phyloP scores from a whole-genome alignment of 768 basidiomycete species.

The Suillus clintonianus region DNA sequence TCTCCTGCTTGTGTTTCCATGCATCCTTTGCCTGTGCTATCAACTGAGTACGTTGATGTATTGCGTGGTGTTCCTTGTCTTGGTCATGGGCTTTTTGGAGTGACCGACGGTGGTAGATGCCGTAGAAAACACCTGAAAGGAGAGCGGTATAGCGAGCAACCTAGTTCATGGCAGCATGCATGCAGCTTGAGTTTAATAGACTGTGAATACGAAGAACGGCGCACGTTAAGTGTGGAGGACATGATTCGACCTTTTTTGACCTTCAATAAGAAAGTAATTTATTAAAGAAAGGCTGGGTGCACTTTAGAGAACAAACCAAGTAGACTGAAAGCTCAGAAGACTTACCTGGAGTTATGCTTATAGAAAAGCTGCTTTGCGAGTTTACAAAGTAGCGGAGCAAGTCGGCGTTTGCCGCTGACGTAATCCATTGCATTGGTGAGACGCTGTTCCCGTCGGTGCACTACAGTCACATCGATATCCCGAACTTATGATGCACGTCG shows the following conservation, averaged over 20 bases:
- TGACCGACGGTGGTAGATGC: conserved; percentile 89
- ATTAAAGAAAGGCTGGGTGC: background rate
- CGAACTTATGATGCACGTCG: background rate
- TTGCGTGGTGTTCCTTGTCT: conserved; percentile 71
- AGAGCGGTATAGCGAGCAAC: conserved; percentile 95
- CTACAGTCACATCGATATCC: background rate
- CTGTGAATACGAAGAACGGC: conserved; percentile 27
- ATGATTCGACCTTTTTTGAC: conserved; percentile 36
- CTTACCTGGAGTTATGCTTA: conserved; percentile 11
- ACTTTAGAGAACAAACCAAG: background rate
- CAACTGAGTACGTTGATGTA: conserved; percentile 73
- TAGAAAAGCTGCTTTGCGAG: conserved; percentile 11
- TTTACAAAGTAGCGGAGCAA: conserved; percentile 23
- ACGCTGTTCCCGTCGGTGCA: too few species aligned
- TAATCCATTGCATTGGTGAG: conserved; percentile 9
- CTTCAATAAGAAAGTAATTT: conserved; percentile 6
- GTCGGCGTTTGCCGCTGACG: conserved; percentile 31
- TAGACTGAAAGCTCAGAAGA: background rate
- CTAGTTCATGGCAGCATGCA: conserved; percentile 40
- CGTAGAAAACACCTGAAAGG: conserved; percentile 83
- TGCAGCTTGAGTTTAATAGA: background rate
- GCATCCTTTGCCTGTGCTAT: conserved; percentile 88
- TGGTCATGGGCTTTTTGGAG: conserved; percentile 81
- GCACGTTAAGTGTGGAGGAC: conserved; percentile 79
- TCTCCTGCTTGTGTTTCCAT: conserved; percentile 78